Percentiles rank a stretch among this genome's conserved stretches.
Conservation (phyloP, 805 yeast genomes). For the Lipomyces japonicus region DNA sequence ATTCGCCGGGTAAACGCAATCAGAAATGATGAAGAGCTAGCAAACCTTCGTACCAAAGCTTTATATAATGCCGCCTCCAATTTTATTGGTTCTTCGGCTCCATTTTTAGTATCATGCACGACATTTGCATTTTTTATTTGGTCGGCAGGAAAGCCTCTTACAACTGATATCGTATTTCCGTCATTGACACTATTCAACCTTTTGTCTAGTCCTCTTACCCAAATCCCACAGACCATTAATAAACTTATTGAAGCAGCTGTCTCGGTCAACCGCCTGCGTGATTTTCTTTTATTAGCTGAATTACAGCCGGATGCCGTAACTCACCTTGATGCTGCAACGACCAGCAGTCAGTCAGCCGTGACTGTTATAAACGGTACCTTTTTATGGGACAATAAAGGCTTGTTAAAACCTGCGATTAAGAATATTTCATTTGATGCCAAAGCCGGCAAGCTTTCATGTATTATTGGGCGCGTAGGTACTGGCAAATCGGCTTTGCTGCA, state of each 20-base stretch:
- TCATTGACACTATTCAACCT: slow-evolving; percentile 84
- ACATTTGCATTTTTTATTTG: slow-evolving; percentile 80
- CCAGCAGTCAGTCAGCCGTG: slow-evolving; percentile 58
- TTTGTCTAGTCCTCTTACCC: slow-evolving; percentile 83
- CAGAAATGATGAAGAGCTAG: slow-evolving; percentile 78
- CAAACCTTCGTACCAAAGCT: slow-evolving; percentile 73
- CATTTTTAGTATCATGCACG: slow-evolving; percentile 80
- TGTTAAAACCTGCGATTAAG: slow-evolving; percentile 53
- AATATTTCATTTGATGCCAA: slow-evolving; percentile 58
- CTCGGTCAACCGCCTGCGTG: slow-evolving; percentile 53
- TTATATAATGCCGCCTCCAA: slow-evolving; percentile 62
- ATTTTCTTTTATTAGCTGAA: slow-evolving; percentile 67
- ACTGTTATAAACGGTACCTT: slow-evolving; percentile 38
- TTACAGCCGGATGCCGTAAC: slow-evolving; percentile 72
- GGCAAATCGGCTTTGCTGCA: slow-evolving; percentile 84
- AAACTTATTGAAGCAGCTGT: slow-evolving; percentile 77
- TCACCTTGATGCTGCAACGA: slow-evolving; percentile 56
- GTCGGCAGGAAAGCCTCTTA: slow-evolving; percentile 59
- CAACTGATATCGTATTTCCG: slow-evolving; percentile 84
- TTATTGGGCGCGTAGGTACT: slow-evolving; percentile 86
- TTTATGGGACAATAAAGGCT: slow-evolving; percentile 66
- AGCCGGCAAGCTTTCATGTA: slow-evolving; percentile 74
- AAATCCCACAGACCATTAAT: slow-evolving; percentile 83
- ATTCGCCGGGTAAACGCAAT: slow-evolving; percentile 66
- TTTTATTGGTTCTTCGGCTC: slow-evolving; percentile 80